Percentiles rank a stretch among this genome's conserved stretches.
Conservation (phyloP, 805 yeast genomes). For the Metschnikowia orientalis region DNA sequence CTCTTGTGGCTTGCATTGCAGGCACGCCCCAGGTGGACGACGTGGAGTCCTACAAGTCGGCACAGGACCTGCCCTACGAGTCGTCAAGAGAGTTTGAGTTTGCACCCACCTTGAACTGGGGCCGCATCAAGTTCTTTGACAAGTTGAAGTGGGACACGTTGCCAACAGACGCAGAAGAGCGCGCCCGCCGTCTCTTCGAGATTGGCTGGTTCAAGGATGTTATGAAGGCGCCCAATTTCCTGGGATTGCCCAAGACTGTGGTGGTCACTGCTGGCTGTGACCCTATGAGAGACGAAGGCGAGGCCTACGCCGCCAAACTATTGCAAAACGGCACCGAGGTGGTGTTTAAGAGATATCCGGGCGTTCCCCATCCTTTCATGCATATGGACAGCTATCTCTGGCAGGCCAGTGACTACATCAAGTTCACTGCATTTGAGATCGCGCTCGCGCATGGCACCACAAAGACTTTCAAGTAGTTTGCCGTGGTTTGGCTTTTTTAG, state of each 20-base stretch:
- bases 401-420: conserved; percentile 26
- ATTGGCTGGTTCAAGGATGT: conserved; percentile 28
- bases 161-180: conserved; percentile 13
- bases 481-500: no score
- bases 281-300: conserved; percentile 31
- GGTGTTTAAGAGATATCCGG: conserved; percentile 24
- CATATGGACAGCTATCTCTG: conserved; percentile 28
- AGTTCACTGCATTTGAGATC: conserved; percentile 24
- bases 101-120: conserved; percentile 31
- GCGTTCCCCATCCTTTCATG: conserved; percentile 32
- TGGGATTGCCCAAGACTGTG: conserved; percentile 23
- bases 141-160: conserved; percentile 25
- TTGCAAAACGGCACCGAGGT: conserved; percentile 21
- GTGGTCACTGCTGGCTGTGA: conserved; percentile 30
- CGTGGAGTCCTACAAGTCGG: conserved; percentile 19
- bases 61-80: conserved; percentile 24
- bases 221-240: conserved; percentile 25
- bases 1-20: conserved; percentile 23
- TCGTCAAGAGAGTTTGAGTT: conserved; percentile 25
- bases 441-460: conserved; percentile 22
- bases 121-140: conserved; percentile 26
- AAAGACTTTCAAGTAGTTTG: no score
- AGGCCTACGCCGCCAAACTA: conserved; percentile 25
- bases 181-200: conserved; percentile 15
- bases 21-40: conserved; percentile 31